These are phyloP conservation scores for Pseudonitzschia multiseries DNA, from an alignment of 108 stramenopile species.

Conservation along the genomic window DNA sequence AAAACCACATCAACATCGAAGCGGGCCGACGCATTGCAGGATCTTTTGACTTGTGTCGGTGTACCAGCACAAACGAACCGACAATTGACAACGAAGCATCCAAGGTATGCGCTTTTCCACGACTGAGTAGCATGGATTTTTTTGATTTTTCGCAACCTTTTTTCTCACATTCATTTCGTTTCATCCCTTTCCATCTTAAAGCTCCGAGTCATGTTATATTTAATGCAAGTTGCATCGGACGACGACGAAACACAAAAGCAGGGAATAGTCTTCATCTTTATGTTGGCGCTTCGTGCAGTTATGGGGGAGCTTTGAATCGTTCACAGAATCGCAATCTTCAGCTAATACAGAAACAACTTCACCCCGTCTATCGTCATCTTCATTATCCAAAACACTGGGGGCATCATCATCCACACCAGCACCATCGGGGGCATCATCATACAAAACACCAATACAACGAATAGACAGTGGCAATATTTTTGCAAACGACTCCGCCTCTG, in stretches of 20 bases:
- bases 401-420: neutral
- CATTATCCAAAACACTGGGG: neutral
- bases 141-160: neutral
- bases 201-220: neutral
- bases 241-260: slow-evolving; percentile 14
- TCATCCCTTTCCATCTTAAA: neutral
- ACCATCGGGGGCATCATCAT: neutral
- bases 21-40: slow-evolving; percentile 9
- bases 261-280: slow-evolving; percentile 11
- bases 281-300: slow-evolving; percentile 2
- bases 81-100: neutral
- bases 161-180: neutral
- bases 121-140: too few species aligned
- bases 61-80: neutral
- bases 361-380: neutral
- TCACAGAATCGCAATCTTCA: neutral
- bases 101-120: neutral
- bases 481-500: slow-evolving; percentile 8
- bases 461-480: slow-evolving; percentile 3
- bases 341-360: neutral
- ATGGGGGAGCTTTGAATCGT: neutral
- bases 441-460: neutral
- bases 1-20: neutral
- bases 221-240: slow-evolving; percentile 16
- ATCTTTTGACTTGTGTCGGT: slow-evolving; percentile 6